phyloP scores from a whole-genome alignment of 495 filamentous ascomycete species.

The Pseudevernia furfuracea region DNA sequence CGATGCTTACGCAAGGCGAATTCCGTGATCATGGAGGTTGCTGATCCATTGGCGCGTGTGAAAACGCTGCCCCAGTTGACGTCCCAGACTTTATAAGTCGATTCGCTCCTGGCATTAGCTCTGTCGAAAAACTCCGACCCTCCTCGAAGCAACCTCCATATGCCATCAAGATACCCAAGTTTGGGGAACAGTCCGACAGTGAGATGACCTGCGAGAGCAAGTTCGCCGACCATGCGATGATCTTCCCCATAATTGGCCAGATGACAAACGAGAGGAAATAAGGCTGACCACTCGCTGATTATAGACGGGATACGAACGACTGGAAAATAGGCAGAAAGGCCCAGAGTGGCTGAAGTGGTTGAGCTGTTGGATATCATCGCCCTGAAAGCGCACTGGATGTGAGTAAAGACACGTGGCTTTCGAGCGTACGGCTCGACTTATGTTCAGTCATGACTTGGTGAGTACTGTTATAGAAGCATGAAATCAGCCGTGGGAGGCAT shows the following conservation, averaged over 20 bases:
- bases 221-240: slow-evolving; percentile 7
- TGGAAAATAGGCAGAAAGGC: too few species aligned
- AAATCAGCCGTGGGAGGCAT: too few species aligned
- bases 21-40: slow-evolving; percentile 16
- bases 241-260: not conserved
- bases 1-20: slow-evolving; percentile 11
- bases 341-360: too few species aligned
- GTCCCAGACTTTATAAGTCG: slow-evolving; percentile 18
- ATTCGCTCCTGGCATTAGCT: slow-evolving; percentile 12
- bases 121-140: slow-evolving; percentile 14
- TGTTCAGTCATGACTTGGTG: too few species aligned
- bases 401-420: too few species aligned
- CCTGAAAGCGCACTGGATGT: too few species aligned
- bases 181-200: slow-evolving; percentile 15
- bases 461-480: too few species aligned
- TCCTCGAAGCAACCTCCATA: slow-evolving; percentile 11
- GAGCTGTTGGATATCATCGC: too few species aligned
- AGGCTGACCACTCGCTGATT: not conserved
- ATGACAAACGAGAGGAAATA: not conserved
- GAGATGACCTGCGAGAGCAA: slow-evolving; percentile 16
- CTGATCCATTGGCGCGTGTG: slow-evolving; percentile 21
- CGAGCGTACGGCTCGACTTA: too few species aligned
- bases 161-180: slow-evolving; percentile 9
- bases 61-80: slow-evolving; percentile 24
- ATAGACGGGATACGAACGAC: not conserved